These are phyloP conservation scores for Pelargonium myrrhifolium DNA, from an alignment of 441 rosid species.

Conservation along the genomic window DNA sequence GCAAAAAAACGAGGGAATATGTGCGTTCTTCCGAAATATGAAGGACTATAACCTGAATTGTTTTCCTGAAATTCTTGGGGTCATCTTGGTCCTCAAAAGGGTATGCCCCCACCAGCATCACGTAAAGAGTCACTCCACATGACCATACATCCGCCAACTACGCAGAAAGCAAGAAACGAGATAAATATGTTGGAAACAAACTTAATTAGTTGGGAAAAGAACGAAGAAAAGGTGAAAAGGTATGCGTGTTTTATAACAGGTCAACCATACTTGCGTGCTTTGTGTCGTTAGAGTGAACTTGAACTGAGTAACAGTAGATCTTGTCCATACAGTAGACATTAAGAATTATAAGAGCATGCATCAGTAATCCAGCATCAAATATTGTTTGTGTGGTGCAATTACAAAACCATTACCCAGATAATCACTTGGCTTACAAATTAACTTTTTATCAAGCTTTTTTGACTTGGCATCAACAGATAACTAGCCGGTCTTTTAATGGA, in stretches of 20 bases:
- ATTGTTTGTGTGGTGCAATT: background rate
- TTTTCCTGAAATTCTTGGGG: slow-evolving; percentile 78
- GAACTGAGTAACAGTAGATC: background rate
- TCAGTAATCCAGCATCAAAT: background rate
- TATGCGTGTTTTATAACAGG: background rate
- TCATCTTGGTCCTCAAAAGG: slow-evolving; percentile 89
- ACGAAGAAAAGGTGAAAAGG: background rate
- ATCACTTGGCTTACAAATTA: slow-evolving; percentile 1
- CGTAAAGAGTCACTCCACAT: slow-evolving; percentile 89
- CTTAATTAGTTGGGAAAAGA: background rate
- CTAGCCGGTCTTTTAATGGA: background rate
- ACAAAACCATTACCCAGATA: background rate
- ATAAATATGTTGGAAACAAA: slow-evolving; percentile 1
- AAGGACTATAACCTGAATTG: slow-evolving; percentile 52
- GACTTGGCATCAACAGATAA: background rate
- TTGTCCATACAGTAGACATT: background rate
- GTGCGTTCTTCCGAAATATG: background rate
- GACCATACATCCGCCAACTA: slow-evolving; percentile 97
- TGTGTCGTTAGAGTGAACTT: background rate
- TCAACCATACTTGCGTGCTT: background rate
- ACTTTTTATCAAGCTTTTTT: background rate
- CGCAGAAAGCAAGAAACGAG: background rate
- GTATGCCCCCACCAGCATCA: slow-evolving; percentile 88
- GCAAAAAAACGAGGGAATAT: background rate
- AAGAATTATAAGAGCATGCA: background rate